Conservation (phyloP, 495 filamentous ascomycete genomes). For the Apiosordaria backusii region DNA sequence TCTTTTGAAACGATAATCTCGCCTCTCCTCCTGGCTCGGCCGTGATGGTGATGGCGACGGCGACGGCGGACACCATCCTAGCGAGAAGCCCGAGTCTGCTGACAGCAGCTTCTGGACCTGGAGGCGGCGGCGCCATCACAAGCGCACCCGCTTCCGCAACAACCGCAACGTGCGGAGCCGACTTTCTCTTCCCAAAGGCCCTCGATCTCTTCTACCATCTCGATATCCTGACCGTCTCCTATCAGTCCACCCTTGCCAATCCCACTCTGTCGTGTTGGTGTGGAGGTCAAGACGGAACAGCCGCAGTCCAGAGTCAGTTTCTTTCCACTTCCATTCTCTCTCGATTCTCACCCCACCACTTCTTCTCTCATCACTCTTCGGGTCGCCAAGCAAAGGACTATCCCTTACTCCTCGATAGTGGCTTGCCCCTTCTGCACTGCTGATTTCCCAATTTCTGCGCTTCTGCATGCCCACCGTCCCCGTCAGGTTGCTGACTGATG, state of each 20-base stretch:
- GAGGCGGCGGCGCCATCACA: conserved; percentile 12
- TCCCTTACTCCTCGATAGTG: conserved; percentile 7
- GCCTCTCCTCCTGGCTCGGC: conserved; percentile 19
- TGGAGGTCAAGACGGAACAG: conserved; percentile 14
- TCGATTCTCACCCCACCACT: not conserved
- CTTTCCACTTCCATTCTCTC: conserved; percentile 9
- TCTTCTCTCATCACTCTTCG: not conserved
- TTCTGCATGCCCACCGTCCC: conserved; percentile 3
- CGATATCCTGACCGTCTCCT: conserved; percentile 31
- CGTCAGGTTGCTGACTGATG: conserved; percentile 24
- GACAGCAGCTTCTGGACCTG: conserved; percentile 3
- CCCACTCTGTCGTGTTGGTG: conserved; percentile 29
- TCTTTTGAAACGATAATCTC: conserved; percentile 15
- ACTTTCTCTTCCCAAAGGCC: not conserved
- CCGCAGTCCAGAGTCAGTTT: conserved; percentile 22
- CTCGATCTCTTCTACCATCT: conserved; percentile 17
- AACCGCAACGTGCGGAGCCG: not conserved
- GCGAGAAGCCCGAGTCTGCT: conserved; percentile 19
- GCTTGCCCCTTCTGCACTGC: not conserved
- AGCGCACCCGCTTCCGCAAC: conserved; percentile 20
- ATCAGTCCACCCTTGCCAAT: conserved; percentile 23
- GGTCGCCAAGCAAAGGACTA: not conserved
- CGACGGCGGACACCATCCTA: conserved; percentile 18
- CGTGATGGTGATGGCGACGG: conserved; percentile 34
- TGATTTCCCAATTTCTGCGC: conserved; percentile 2